Conservation (phyloP, 371 early-diverging fungal species). For the Nematocida sp. region DNA sequence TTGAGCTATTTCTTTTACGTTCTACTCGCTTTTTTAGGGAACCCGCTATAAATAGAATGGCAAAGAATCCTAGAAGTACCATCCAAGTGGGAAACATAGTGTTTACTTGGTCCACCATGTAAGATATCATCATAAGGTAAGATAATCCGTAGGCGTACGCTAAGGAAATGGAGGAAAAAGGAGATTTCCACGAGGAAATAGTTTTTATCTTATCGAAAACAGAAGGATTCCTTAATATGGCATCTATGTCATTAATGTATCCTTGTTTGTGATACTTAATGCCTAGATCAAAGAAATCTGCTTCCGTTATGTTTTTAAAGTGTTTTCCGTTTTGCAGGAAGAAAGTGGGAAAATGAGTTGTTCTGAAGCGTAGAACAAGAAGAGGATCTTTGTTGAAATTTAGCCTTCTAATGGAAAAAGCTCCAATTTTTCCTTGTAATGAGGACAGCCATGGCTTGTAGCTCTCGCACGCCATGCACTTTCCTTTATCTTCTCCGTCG, state of each 20-base stretch:
- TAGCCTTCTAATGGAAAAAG: constrained; percentile 29
- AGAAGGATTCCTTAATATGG: constrained; percentile 30
- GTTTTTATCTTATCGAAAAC: constrained; percentile 24
- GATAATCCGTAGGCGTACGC: constrained; percentile 25
- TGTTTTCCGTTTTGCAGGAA: constrained; percentile 39
- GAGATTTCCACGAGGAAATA: not conserved
- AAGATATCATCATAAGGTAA: not conserved
- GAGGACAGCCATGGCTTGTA: constrained; percentile 35
- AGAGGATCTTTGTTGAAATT: constrained; percentile 28
- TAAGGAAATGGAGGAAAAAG: constrained; percentile 14
- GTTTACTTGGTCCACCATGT: constrained; percentile 7
- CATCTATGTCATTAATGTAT: constrained; percentile 50
- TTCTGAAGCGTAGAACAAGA: constrained; percentile 23
- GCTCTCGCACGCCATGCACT: constrained; percentile 37
- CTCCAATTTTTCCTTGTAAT: constrained; percentile 1
- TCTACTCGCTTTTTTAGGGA: not conserved
- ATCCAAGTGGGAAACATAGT: not conserved
- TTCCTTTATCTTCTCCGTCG: constrained; percentile 19
- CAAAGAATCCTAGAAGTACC: not conserved
- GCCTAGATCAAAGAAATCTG: constrained; percentile 32
- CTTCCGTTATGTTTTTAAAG: constrained; percentile 41
- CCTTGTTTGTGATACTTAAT: constrained; percentile 3
- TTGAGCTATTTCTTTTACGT: too few relatives aligned
- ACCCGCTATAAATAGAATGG: too few relatives aligned
- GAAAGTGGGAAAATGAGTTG: constrained; percentile 46